A percentile compares a stretch with the other conserved stretches of the same genome.
phyloP scores from a whole-genome alignment of 352 stramenopile species.

The Phytophthora citricola region DNA sequence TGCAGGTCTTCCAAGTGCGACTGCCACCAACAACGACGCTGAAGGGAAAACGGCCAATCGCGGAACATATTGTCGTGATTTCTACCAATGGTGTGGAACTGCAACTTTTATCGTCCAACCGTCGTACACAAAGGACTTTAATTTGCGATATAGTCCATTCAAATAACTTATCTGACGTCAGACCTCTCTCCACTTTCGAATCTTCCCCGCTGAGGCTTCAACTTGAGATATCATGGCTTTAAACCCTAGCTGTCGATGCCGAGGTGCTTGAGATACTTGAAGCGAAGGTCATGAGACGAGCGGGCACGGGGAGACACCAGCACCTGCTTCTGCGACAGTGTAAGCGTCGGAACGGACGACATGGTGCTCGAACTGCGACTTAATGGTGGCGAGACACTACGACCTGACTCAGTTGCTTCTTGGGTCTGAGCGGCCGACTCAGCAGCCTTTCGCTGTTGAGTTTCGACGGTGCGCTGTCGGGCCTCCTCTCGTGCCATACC shows the following conservation, averaged over 20 bases:
- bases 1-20: conserved; percentile 1
- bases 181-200: neutral
- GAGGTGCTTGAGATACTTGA: conserved; percentile 90
- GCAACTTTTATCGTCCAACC: conserved; percentile 19
- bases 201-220: conserved; percentile 12
- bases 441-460: conserved; percentile 33
- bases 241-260: conserved; percentile 71
- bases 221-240: neutral
- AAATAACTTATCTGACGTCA: conserved; percentile 40
- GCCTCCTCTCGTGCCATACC: conserved; percentile 76
- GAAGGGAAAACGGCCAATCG: conserved; percentile 4
- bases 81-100: conserved; percentile 11
- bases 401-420: conserved; percentile 18
- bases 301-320: conserved; percentile 74
- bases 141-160: conserved; percentile 23
- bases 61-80: neutral
- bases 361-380: conserved; percentile 42
- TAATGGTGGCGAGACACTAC: conserved; percentile 44
- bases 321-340: conserved; percentile 71
- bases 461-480: conserved; percentile 56
- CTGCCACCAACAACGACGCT: conserved; percentile 26
- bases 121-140: conserved; percentile 1
- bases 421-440: conserved; percentile 29
- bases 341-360: conserved; percentile 48
- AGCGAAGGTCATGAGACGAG: conserved; percentile 79